These are phyloP conservation scores for Aleurites moluccanus DNA, from an alignment of 441 rosid species.

Conservation along the genomic window DNA sequence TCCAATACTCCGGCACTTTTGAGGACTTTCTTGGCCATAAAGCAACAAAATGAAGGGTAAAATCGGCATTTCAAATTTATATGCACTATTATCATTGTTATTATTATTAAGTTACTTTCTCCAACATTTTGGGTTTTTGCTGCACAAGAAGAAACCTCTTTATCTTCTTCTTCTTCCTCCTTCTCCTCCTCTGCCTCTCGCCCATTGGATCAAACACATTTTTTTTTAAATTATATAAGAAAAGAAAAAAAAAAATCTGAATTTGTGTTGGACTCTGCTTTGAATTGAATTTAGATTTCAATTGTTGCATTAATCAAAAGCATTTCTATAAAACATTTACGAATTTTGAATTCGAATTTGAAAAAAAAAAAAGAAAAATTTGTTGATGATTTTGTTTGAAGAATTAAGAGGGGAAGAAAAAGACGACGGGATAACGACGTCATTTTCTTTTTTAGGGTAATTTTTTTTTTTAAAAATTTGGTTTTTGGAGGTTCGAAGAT, in stretches of 20 bases:
- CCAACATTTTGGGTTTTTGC: no score
- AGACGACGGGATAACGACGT: background rate
- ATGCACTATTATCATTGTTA: no score
- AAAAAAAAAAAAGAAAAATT: no score
- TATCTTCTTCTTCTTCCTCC: background rate
- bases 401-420: background rate
- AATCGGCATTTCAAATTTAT: constrained; percentile 33
- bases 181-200: background rate
- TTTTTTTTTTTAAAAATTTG: background rate
- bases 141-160: background rate
- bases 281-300: background rate
- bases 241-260: no score
- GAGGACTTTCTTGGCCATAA: constrained; percentile 8
- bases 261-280: no score
- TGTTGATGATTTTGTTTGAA: background rate
- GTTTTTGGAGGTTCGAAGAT: background rate
- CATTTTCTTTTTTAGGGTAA: constrained; percentile 16
- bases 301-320: no score
- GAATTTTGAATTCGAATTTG: no score
- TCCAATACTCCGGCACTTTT: constrained; percentile 22
- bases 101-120: background rate
- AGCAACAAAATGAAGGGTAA: constrained; percentile 5
- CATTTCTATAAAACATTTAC: no score
- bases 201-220: constrained; percentile 10
- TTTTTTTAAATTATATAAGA: no score